Evolutionary conservation across 176 grass and related monocot species (phyloP), one percentile per base, ranked within the genome.

Genomic region (Avena sativa): DNA sequence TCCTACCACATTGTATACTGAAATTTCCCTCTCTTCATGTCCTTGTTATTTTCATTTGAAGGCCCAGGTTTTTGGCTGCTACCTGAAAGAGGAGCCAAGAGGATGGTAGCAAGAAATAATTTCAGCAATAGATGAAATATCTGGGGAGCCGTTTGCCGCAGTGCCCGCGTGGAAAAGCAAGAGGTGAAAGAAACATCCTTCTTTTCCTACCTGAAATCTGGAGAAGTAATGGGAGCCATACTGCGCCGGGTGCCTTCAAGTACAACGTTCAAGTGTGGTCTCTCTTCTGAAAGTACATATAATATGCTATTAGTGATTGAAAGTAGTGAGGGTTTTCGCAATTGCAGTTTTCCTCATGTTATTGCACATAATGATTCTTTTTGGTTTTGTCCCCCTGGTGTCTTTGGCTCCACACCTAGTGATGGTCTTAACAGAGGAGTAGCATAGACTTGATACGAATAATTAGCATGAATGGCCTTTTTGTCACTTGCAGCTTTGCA

Each of bases 351-450:
- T 91, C 63, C 83, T 71, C 83, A 57, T 75, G 83, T 73, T 89
- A 56, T 92, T 89, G 90, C 90, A 89, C 83, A 92, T 89, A 89
- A 58, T 73, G 72, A 91, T 91, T 91, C 82, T 82, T 91, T 88
- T 48, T 78, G 40, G 78, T 76, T 91, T 65, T 70, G 38, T 77
- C 40, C 63, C 63, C 10, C 75, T 85, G 68, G 12, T 50, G 40
- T 79, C 76, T 57, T 79, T 34, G 60, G 63, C 64, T 89, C 64
- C 53, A 72, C 65, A 71, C 12, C 51, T 71, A 84, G 53, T 85
- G 82, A 83, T 51, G 40, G 69, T 82, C 55, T 92, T 86, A 86
- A 86, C 86, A 86, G 83, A 73, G 79, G 71, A 66, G 53, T 89
- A 86, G 79, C 14, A 43, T 89, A 86, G 86, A 82, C 14, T 71